phyloP scores from a whole-genome alignment of 805 yeast species.

The Saturnispora bothae region DNA sequence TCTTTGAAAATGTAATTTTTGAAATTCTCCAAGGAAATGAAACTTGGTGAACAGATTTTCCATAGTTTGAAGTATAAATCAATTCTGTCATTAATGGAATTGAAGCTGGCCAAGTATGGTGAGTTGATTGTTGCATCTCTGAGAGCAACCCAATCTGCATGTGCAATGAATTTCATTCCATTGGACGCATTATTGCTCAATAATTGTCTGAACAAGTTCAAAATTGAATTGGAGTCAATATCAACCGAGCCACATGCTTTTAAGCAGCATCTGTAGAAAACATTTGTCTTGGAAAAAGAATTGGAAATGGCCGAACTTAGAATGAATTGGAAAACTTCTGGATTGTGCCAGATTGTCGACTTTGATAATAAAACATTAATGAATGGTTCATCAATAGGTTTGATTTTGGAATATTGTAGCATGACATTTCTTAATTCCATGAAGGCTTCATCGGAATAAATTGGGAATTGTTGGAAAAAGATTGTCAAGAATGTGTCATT shows the following conservation, averaged over 20 bases:
- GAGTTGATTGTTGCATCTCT: conserved; percentile 64
- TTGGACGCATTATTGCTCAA: conserved; percentile 36
- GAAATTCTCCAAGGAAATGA: conserved; percentile 37
- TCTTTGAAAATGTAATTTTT: conserved; percentile 37
- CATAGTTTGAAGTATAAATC: conserved; percentile 45
- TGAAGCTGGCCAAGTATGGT: conserved; percentile 22
- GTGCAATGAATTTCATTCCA: conserved; percentile 56
- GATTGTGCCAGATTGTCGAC: conserved; percentile 56
- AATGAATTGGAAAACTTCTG: conserved; percentile 53
- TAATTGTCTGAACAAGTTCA: conserved; percentile 26
- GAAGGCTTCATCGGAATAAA: conserved; percentile 44
- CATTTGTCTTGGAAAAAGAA: conserved; percentile 51
- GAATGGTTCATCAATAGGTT: conserved; percentile 67
- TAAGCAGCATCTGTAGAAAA: conserved; percentile 60
- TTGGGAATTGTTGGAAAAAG: conserved; percentile 51
- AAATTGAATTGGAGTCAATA: conserved; percentile 43
- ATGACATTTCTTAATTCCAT: conserved; percentile 46
- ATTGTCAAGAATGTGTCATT: conserved; percentile 59
- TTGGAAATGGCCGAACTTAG: conserved; percentile 49
- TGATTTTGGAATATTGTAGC: conserved; percentile 42
- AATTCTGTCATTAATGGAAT: conserved; percentile 34
- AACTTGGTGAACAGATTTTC: conserved; percentile 37
- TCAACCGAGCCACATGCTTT: conserved; percentile 63
- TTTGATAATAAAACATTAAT: conserved; percentile 66
- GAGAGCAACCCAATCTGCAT: conserved; percentile 77